These are phyloP conservation scores for Graphium sp. DNA, from an alignment of 2,329 filamentous ascomycete genomes.

Conservation along the genomic window DNA sequence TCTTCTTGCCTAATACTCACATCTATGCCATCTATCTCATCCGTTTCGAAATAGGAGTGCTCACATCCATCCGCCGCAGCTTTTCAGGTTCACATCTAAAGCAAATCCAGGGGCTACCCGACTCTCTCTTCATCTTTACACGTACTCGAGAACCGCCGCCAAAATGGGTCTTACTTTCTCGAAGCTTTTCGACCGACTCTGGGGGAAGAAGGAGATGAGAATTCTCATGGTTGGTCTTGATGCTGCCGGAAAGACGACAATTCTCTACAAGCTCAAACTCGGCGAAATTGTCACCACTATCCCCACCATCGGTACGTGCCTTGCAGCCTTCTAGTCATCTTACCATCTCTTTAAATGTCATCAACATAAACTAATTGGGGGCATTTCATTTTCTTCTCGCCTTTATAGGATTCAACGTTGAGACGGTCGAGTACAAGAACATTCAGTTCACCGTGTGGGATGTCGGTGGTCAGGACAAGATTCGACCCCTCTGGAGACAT, in stretches of 20 bases:
- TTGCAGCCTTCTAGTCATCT: neutral
- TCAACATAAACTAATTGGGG: neutral
- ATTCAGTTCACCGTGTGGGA: conserved; percentile 99
- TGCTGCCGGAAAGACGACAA: conserved; percentile 98
- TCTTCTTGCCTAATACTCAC: no score
- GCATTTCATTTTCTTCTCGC: neutral
- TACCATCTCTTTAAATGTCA: neutral
- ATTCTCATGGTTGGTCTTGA: conserved; percentile 99
- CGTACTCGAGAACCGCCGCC: conserved; percentile 12
- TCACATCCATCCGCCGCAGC: no score
- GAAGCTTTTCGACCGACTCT: conserved; percentile 89
- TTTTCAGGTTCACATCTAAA: no score
- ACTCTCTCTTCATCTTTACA: no score
- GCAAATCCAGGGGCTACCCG: no score
- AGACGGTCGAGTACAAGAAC: conserved; percentile 99
- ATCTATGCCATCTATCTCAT: no score
- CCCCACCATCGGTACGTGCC: conserved; percentile 73
- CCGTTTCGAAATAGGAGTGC: no score
- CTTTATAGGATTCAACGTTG: conserved; percentile 82
- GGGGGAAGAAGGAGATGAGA: conserved; percentile 99
- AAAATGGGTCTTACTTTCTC: conserved; percentile 94
- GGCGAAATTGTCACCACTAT: conserved; percentile 99
- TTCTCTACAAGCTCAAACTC: conserved; percentile 99
- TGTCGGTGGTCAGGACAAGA: conserved; percentile 99
- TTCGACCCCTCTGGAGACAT: conserved; percentile 96